Conservation (phyloP, 768 basidiomycete genomes). For the Termitomyces sp. region DNA sequence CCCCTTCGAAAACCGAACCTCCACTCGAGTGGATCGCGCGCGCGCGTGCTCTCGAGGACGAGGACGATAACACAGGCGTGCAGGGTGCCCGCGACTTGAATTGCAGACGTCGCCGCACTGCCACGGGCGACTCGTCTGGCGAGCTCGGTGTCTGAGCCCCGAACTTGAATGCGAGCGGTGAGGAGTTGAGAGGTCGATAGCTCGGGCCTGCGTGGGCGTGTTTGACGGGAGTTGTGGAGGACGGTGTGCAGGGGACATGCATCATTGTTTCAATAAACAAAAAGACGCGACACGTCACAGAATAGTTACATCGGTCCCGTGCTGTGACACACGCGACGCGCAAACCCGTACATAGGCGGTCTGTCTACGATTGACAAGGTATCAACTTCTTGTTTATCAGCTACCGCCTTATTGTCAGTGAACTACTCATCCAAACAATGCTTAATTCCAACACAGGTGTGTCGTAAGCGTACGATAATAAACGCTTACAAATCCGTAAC, state of each 20-base stretch:
- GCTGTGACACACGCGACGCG: constrained; percentile 16
- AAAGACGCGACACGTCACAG: constrained; percentile 9
- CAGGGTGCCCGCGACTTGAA: constrained; percentile 37
- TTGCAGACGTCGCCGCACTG: constrained; percentile 48
- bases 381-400: no score
- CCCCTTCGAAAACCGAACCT: constrained; percentile 16
- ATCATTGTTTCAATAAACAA: constrained; percentile 2
- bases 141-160: constrained; percentile 21
- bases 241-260: constrained; percentile 12
- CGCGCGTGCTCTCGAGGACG: constrained; percentile 7
- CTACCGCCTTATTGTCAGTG: no score
- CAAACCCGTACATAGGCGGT: no score
- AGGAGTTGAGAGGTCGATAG: constrained; percentile 39
- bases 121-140: constrained; percentile 38
- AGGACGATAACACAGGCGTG: constrained; percentile 19
- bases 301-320: constrained; percentile 3
- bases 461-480: no score
- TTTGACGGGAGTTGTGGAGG: constrained; percentile 2
- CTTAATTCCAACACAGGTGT: no score
- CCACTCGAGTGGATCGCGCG: constrained; percentile 15
- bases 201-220: background rate
- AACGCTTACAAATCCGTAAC: no score
- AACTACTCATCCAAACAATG: no score
- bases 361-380: no score
- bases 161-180: constrained; percentile 37